Evolutionary conservation across 2,329 filamentous ascomycete genomes (phyloP).

Genomic region (Alternaria dauci): DNA sequence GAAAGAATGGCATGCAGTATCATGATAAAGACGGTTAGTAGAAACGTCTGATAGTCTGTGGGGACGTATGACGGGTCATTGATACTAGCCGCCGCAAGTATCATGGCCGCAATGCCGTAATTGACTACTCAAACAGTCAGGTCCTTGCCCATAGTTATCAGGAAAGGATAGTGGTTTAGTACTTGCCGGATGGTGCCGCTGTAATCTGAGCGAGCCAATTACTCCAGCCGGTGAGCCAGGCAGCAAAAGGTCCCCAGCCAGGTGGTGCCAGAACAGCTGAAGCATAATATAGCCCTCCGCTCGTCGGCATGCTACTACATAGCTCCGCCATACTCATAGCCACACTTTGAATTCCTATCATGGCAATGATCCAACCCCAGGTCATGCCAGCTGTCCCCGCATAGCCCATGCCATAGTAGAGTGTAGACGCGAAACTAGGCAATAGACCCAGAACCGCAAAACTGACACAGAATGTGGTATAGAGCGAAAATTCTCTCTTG

Average conservation of each 20-base stretch:
- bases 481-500: slow-evolving; percentile 75
- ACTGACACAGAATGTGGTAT: slow-evolving; percentile 77
- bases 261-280: slow-evolving; percentile 73
- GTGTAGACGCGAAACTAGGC: slow-evolving; percentile 74
- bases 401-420: slow-evolving; percentile 72
- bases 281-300: slow-evolving; percentile 77
- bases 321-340: slow-evolving; percentile 73
- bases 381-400: slow-evolving; percentile 63
- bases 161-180: not conserved
- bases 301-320: slow-evolving; percentile 76
- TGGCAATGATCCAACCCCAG: slow-evolving; percentile 79
- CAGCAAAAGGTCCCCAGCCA: slow-evolving; percentile 71
- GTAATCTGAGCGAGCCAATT: slow-evolving; percentile 75
- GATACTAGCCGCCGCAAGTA: slow-evolving; percentile 74
- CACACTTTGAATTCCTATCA: slow-evolving; percentile 75
- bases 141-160: not conserved
- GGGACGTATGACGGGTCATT: slow-evolving; percentile 71
- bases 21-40: slow-evolving; percentile 73
- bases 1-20: slow-evolving; percentile 72
- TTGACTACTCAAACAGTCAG: slow-evolving; percentile 58
- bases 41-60: slow-evolving; percentile 71
- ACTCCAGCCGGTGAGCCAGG: slow-evolving; percentile 74
- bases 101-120: slow-evolving; percentile 74
- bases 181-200: slow-evolving; percentile 64
- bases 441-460: slow-evolving; percentile 76